These are phyloP conservation scores for Serendipita sp. DNA, from an alignment of 768 basidiomycete species.

Conservation along the genomic window DNA sequence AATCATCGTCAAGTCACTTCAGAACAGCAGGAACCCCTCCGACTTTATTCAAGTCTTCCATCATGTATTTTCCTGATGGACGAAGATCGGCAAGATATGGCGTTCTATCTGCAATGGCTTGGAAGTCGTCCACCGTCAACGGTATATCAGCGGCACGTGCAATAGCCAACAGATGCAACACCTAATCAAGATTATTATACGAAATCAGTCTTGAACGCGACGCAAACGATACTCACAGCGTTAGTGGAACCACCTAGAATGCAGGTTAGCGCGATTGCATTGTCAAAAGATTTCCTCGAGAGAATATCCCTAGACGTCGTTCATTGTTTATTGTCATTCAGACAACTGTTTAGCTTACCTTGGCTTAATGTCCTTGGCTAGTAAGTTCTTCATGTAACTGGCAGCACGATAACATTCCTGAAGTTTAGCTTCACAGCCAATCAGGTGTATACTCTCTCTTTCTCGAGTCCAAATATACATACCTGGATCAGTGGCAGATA, in stretches of 20 bases:
- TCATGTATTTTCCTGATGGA: constrained; percentile 74
- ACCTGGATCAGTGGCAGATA: constrained; percentile 60
- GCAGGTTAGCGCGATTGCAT: constrained; percentile 67
- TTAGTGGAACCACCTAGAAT: constrained; percentile 80
- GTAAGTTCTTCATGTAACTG: constrained; percentile 53
- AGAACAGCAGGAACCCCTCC: constrained; percentile 74
- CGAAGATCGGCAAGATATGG: constrained; percentile 77
- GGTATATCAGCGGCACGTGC: constrained; percentile 62
- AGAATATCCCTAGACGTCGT: constrained; percentile 35
- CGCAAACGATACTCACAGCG: constrained; percentile 33
- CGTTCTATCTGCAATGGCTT: constrained; percentile 57
- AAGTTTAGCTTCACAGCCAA: constrained; percentile 40
- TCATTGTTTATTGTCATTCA: neutral
- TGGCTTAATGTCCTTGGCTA: constrained; percentile 72
- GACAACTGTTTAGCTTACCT: constrained; percentile 24
- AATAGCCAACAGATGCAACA: constrained; percentile 71
- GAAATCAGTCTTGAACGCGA: neutral
- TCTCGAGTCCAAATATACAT: neutral
- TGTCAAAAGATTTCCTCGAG: constrained; percentile 57
- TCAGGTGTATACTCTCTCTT: neutral
- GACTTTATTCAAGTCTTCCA: constrained; percentile 77
- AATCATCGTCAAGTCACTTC: constrained; percentile 27
- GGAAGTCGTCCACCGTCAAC: constrained; percentile 76
- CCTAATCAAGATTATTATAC: constrained; percentile 24
- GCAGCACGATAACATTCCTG: constrained; percentile 73